Base-by-base conservation (phyloP, 495 filamentous ascomycete genomes). In the Xylaria scruposa region DNA sequence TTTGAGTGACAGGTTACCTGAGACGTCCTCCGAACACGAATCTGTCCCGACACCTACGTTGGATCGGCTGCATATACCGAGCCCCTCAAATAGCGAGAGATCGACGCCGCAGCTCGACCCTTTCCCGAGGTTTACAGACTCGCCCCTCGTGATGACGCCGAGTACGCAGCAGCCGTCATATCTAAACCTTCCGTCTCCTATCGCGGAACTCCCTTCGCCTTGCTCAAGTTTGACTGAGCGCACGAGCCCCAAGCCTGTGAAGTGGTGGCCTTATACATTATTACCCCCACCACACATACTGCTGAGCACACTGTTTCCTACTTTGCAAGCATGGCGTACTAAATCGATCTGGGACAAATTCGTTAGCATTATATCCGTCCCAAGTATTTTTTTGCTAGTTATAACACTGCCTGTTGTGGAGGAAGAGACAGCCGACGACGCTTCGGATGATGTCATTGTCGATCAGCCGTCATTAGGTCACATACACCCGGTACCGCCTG, bases 401-500 rank as follows among this genome's bases (percentile, higher is more conserved):
- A 90, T 96, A 44, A 98, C 97, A 0, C 78, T 99, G n/a, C 97
- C 97, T 4, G 94, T 98, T 0, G 90, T 97, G 10, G 94, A 98
- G 69, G 80, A 78, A 0, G 87, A 88, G 42, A 59, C 73, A 49
- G 80, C 86, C 10, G 83, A 88, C 13, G 85, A 86, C 40, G 82
- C 88, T 4, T 80, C 85, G 1, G 86, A 89, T n/a, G 80, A 67
- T n/a, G 81, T 80, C 13, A 36, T 81, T 13, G 76, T 78, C 3
- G 80, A 84, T 44, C 75, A 71, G 60, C 59, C 74, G 0, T 13
- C 70, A 1, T 69, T 74, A 13, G 77, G 76, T 17, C 75, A 79
- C n/a, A 10, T 74, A 19, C 73, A 77, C 63, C 68, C 72, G 31
- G 73, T 77, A 63, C 61, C 77, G 51, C 73, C 85, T 8, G 73